These are phyloP conservation scores for Alloteropsis semialata DNA, from an alignment of 176 grass and related monocot genomes.

Conservation along the genomic window DNA sequence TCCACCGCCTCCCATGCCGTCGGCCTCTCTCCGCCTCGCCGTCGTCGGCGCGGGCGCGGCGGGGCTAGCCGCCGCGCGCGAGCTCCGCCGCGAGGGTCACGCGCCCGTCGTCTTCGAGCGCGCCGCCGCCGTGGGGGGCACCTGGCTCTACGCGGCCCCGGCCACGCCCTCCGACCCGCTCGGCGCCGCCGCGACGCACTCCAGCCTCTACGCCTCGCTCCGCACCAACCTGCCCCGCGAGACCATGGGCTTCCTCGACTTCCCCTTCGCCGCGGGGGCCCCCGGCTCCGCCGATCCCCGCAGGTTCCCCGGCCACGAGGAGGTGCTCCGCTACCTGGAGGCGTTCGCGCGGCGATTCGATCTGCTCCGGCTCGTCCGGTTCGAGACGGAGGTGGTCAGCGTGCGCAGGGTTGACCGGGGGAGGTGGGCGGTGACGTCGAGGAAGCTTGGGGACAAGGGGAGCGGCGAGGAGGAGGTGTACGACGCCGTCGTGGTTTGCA, in stretches of 20 bases:
- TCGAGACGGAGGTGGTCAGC: slow-evolving; percentile 58
- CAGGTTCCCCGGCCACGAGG: slow-evolving; percentile 69
- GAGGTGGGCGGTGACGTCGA: slow-evolving; percentile 65
- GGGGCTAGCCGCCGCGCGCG: slow-evolving; percentile 50
- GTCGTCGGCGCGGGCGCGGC: slow-evolving; percentile 71
- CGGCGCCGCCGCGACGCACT: slow-evolving; percentile 50
- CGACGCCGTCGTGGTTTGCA: slow-evolving; percentile 73
- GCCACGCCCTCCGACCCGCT: slow-evolving; percentile 48
- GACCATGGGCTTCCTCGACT: slow-evolving; percentile 86
- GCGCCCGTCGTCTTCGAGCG: slow-evolving; percentile 79
- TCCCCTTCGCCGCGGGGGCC: slow-evolving; percentile 46
- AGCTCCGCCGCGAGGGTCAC: slow-evolving; percentile 76
- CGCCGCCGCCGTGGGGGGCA: slow-evolving; percentile 52
- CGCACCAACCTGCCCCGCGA: slow-evolving; percentile 84
- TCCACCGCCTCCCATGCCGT: slow-evolving; percentile 11
- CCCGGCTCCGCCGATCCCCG: slow-evolving; percentile 34
- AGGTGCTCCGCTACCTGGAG: slow-evolving; percentile 85
- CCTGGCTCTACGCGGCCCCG: slow-evolving; percentile 63
- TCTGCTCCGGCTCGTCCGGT: slow-evolving; percentile 48
- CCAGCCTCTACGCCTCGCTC: slow-evolving; percentile 88
- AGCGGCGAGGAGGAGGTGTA: slow-evolving; percentile 41
- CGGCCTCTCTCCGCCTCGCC: slow-evolving; percentile 43
- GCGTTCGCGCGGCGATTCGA: slow-evolving; percentile 65
- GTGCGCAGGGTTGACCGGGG: slow-evolving; percentile 36
- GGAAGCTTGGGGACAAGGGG: slow-evolving; percentile 43